phyloP scores from a whole-genome alignment of 2,329 filamentous ascomycete genomes.

The Aspergillus tamarii region DNA sequence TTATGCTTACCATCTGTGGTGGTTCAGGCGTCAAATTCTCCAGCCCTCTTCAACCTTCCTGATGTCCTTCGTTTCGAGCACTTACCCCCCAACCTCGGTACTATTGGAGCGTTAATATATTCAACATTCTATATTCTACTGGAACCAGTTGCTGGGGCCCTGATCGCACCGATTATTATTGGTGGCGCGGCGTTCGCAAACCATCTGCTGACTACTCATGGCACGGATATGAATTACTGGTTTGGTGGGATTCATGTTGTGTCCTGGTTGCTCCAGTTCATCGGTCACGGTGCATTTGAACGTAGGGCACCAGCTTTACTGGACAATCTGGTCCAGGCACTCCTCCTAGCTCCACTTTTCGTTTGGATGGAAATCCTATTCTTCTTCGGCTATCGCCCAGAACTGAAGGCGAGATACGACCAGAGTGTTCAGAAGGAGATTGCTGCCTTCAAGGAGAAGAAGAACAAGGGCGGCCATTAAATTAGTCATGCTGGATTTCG shows the following conservation, averaged over 20 bases:
- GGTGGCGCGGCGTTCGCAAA: conserved; percentile 75
- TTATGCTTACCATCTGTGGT: neutral
- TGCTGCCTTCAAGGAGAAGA: conserved; percentile 69
- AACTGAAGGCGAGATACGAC: conserved; percentile 80
- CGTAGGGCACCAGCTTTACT: conserved; percentile 83
- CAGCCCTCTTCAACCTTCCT: conserved; percentile 57
- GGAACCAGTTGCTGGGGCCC: conserved; percentile 85
- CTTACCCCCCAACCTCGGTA: conserved; percentile 63
- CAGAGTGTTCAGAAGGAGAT: conserved; percentile 76
- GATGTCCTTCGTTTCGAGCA: conserved; percentile 57
- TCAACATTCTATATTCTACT: conserved; percentile 83
- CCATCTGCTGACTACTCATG: conserved; percentile 68
- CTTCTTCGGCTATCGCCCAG: conserved; percentile 83
- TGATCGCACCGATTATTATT: conserved; percentile 76
- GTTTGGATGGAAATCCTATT: conserved; percentile 97
- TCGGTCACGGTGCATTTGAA: conserved; percentile 90
- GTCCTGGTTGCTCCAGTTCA: conserved; percentile 85
- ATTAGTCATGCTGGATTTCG: neutral
- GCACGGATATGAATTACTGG: conserved; percentile 62
- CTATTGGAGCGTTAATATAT: conserved; percentile 64
- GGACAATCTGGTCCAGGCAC: conserved; percentile 87
- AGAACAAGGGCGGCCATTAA: conserved; percentile 27
- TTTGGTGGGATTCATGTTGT: conserved; percentile 71
- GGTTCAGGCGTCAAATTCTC: conserved; percentile 59
- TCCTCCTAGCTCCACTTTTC: conserved; percentile 93